phyloP scores from a whole-genome alignment of 2,329 filamentous ascomycete genomes.

The Cladosporium austrohemisphaericum region DNA sequence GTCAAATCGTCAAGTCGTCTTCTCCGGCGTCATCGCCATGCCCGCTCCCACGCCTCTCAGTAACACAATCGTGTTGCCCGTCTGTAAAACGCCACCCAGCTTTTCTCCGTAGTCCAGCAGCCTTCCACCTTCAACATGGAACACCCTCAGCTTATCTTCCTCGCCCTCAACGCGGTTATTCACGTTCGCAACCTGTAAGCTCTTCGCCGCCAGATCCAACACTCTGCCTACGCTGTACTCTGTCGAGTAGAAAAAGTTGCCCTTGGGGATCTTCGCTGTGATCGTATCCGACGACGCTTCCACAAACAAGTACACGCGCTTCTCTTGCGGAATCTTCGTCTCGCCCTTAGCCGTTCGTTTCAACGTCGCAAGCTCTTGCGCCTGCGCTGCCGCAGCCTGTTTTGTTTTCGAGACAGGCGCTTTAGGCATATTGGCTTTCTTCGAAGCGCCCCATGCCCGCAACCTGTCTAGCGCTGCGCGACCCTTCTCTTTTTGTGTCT shows the following conservation, averaged over 20 bases:
- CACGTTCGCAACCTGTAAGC: constrained; percentile 74
- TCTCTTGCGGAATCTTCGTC: constrained; percentile 71
- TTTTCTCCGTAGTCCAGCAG: constrained; percentile 86
- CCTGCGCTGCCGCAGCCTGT: constrained; percentile 58
- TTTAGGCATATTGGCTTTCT: constrained; percentile 41
- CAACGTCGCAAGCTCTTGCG: constrained; percentile 69
- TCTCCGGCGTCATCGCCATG: constrained; percentile 30
- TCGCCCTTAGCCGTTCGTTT: constrained; percentile 91
- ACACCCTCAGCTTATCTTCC: constrained; percentile 77
- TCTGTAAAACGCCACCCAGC: constrained; percentile 67
- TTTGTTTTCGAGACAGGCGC: constrained; percentile 44
- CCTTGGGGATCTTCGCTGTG: constrained; percentile 71
- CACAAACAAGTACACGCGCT: constrained; percentile 84
- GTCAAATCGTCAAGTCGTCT: constrained; percentile 20
- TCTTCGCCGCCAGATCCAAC: constrained; percentile 72
- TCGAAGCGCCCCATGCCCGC: constrained; percentile 73
- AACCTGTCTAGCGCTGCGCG: constrained; percentile 72
- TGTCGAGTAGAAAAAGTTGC: constrained; percentile 48
- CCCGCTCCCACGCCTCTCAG: constrained; percentile 77
- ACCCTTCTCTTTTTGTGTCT: constrained; percentile 59
- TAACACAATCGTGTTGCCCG: constrained; percentile 86
- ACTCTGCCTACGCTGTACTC: constrained; percentile 89
- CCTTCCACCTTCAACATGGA: constrained; percentile 86
- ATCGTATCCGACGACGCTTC: constrained; percentile 87
- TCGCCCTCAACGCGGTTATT: constrained; percentile 76